These are phyloP conservation scores for Monascus purpureus DNA, from an alignment of 495 filamentous ascomycete species.

Conservation along the genomic window DNA sequence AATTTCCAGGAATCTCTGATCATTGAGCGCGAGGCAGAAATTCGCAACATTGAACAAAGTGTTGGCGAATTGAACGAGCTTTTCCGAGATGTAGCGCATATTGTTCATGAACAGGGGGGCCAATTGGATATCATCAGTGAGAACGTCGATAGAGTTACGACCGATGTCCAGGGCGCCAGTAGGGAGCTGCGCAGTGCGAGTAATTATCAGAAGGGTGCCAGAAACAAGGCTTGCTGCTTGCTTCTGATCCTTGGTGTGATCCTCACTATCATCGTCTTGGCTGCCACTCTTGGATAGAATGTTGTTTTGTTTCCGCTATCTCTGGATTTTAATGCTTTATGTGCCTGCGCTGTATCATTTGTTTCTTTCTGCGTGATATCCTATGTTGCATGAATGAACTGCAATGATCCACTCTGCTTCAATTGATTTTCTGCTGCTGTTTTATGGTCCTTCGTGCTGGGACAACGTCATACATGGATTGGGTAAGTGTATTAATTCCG, in stretches of 20 bases:
- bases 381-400: slow-evolving; percentile 8
- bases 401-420: no score
- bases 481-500: no score
- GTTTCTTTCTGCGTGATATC: slow-evolving; percentile 12
- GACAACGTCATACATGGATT: no score
- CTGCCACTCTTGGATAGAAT: slow-evolving; percentile 51
- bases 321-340: neutral
- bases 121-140: slow-evolving; percentile 76
- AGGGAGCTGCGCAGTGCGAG: slow-evolving; percentile 69
- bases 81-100: slow-evolving; percentile 91
- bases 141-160: slow-evolving; percentile 69
- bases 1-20: slow-evolving; percentile 96
- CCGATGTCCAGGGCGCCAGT: slow-evolving; percentile 72
- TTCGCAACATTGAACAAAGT: slow-evolving; percentile 90
- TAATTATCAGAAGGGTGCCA: slow-evolving; percentile 82
- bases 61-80: slow-evolving; percentile 93
- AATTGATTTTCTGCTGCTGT: no score
- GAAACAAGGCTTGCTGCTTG: slow-evolving; percentile 85
- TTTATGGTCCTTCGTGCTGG: no score
- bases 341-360: neutral
- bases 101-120: slow-evolving; percentile 87
- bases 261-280: slow-evolving; percentile 73
- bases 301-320: slow-evolving; percentile 1
- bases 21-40: slow-evolving; percentile 89
- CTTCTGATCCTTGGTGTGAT: slow-evolving; percentile 84